Evolutionary conservation across 129 eudicot species (phyloP), one percentile per base, ranked within the genome.

Genomic region (Saussurea involucrata): DNA sequence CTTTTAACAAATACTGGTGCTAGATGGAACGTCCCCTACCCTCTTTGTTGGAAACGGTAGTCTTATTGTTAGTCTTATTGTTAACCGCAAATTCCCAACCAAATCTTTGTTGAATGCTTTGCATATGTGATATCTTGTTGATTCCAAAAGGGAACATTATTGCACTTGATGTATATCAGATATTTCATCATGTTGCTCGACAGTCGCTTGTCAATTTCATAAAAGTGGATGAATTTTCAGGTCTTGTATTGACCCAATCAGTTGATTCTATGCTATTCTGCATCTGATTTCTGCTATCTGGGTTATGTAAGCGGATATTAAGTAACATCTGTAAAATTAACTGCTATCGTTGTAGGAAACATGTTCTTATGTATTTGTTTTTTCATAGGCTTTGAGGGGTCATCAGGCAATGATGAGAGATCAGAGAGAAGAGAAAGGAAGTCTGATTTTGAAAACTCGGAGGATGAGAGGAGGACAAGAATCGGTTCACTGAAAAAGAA

Each of bases 401-500:
- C 86, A 17, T 93, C 95, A 25, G 92, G 91, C 6, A 84, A 84
- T 13, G 98, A 93, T 12, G 98, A 90, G 73, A 80, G 83, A 55
- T 66, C 83, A 66, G 83, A 66, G 63, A 88, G 86, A 84, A 89
- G 91, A 82, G 97, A 93, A 79, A 90, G 98, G 77, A 93, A 90
- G 78, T 93, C 98, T 74, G 98, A 93, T 81, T 88, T 88, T 87
- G 98, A 90, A 34, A 88, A 88, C 75, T 92, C 98, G 3, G 96
- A 92, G 83, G 98, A 92, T 77, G 98, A 92, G 73, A 90, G 98
- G 71, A 90, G 92, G 78, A 88, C 97, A 3, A 78, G 91, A 57
- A 90, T 90, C 31, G 87, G 98, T 73, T 78, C 88, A 11, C 58
- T 90, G 80, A 93, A 90, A 79, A 90, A 93, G 93, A 90, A 90